These are phyloP conservation scores for Cystobasidium sp. DNA, from an alignment of 1,284 basidiomycete genomes.

Conservation along the genomic window DNA sequence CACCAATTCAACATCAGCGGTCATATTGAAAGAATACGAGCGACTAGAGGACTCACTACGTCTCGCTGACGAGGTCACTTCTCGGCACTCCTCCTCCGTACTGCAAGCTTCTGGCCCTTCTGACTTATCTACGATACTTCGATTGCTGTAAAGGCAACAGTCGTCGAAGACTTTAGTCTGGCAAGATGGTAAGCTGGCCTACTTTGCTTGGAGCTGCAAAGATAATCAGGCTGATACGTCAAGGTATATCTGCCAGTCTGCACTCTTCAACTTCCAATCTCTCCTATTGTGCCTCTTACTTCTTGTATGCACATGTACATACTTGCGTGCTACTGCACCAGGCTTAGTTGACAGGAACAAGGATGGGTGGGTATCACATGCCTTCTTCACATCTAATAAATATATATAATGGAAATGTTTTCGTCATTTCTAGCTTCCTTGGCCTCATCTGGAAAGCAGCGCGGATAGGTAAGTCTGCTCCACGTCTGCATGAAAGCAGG, in stretches of 20 bases:
- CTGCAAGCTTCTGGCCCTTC: too few relatives aligned
- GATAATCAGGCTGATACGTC: neutral
- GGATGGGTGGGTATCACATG: constrained; percentile 72
- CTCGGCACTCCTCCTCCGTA: too few relatives aligned
- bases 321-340: constrained; percentile 86
- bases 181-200: constrained; percentile 9
- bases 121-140: neutral
- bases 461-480: constrained; percentile 69
- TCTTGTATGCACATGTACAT: constrained; percentile 95
- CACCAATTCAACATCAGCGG: too few relatives aligned
- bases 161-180: neutral
- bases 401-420: too few relatives aligned
- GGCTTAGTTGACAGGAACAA: constrained; percentile 90
- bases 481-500: neutral
- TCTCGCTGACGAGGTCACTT: too few relatives aligned
- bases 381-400: too few relatives aligned
- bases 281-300: constrained; percentile 90
- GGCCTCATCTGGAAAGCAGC: constrained; percentile 93
- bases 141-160: constrained; percentile 18
- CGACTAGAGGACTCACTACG: too few relatives aligned
- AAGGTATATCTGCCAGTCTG: constrained; percentile 67
- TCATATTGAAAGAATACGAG: too few relatives aligned
- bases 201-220: neutral
- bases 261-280: constrained; percentile 97
- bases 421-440: constrained; percentile 76